Evolutionary conservation across 495 filamentous ascomycete species (phyloP), one percentile per base, ranked within the genome.

Genomic region (Trichoderma parareesei): DNA sequence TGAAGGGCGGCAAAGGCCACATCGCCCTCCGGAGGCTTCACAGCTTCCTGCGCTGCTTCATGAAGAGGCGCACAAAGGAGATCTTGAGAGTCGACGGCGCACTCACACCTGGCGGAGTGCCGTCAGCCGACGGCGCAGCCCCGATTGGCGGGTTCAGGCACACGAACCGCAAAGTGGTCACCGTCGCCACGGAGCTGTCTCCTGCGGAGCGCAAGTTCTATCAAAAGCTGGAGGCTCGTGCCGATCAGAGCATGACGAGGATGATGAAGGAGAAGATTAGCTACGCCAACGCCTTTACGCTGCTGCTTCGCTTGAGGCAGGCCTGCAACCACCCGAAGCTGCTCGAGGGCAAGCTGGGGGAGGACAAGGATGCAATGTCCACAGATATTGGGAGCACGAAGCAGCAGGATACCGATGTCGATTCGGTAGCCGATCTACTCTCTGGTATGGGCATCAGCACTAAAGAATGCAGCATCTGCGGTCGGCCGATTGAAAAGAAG

Each of bases 31-130:
- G 87, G 67, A 86, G 94, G 9, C 78, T 98, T 43, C 91, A 95
- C 65, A 79, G 86, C 63, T 85, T 91, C 57, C 75, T 98, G n/a
- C 89, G 88, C 49, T 90, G 89, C 49, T 93, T 96, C 75, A 98
- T 98, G 95, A 93, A 98, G 76, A 87, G 94, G 11, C 87, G 94
- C 41, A 97, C 92, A 20, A 98, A 98, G 75, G 94, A 97, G 62
- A 88, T 98, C 13, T 76, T 98, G 61, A 97, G 92, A 73, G 80
- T 90, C 66, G 91, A 88, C 40, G 87, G 90, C 48, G 88, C 88
- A 9, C 77, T 90, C 9, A 90, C 89, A 63, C 82, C 87, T 38
- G 91, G 89, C 18, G 84, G 84, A 7, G 88, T 88, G 70, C 70
- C 77, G 60, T 71, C 75, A 1, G 72, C 73, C 49, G 75, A 75